Evolutionary conservation across 75 land plant genomes (phyloP), one percentile per base, ranked within the genome.

Genomic region (Cupressus sempervirens): DNA sequence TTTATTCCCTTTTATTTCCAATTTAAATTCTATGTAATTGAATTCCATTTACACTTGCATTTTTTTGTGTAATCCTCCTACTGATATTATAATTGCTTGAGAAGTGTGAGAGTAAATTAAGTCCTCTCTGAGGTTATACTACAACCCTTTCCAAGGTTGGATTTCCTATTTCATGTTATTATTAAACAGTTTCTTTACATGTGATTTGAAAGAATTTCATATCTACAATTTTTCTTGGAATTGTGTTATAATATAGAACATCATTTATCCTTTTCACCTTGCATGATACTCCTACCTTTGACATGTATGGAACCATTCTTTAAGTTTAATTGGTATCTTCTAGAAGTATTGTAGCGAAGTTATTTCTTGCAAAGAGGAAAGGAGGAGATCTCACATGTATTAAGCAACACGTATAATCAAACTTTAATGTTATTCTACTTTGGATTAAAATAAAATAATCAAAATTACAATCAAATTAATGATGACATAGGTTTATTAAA

Each of bases 311-410:
- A 18, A 50, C 38, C 9, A 16, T 41, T 82, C 18, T 74, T 4
- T 35, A 56, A 18, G 52, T n/a, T n/a, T n/a, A n/a, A n/a, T n/a
- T 80, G 83, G 54, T 52, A 26, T 45, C 30, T 79, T 18, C 48
- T 85, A 96, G 98, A 96, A 96, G 84, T 96, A 96, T 74, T 96
- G 98, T 85, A 96, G 98, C 58, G 98, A 96, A 88, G 94, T 96
- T 4, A 93, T 96, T 46, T 91, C 96, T 54, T 88, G 90, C 84
- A 90, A 90, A 85, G 98, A 93, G 84, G 96, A 94, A 45, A 87
- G 72, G 84, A 43, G 87, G 29, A 91, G 98, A 70, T 84, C 93
- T 15, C 90, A 89, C 77, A 81, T 88, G 38, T 96, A 96, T 91
- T 94, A 93, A 85, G 84, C 43, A 88, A 90, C 83, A 90, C 96